A percentile compares a stretch with the other conserved stretches of the same genome.
phyloP scores from a whole-genome alignment of 1,139 yeast genomes.

The Nakaseomyces bracarensis region DNA sequence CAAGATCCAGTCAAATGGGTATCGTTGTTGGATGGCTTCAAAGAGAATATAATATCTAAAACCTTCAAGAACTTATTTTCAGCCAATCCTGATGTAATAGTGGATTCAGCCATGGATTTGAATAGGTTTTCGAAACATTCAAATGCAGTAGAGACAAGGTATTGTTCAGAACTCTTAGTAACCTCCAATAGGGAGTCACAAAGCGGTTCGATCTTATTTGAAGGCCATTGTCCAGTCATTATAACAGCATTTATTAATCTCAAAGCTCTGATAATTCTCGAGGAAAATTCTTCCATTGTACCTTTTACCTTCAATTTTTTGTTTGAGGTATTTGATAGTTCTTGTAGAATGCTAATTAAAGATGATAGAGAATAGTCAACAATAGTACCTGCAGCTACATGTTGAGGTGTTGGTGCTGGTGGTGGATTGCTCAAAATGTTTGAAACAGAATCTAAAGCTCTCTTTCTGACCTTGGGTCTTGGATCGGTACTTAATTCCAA shows the following conservation, averaged over 20 bases:
- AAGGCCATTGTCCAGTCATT: constrained; percentile 76
- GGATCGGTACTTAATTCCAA: constrained; percentile 76
- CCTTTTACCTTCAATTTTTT: constrained; percentile 33
- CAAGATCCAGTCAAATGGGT: constrained; percentile 85
- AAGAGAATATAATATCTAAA: constrained; percentile 62
- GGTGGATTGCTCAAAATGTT: constrained; percentile 63
- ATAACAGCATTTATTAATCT: constrained; percentile 67
- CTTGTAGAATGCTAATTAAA: constrained; percentile 37
- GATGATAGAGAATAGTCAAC: constrained; percentile 57
- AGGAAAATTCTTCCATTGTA: constrained; percentile 41
- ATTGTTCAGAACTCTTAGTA: constrained; percentile 79
- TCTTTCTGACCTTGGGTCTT: constrained; percentile 91
- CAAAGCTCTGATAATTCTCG: constrained; percentile 64
- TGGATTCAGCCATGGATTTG: constrained; percentile 45
- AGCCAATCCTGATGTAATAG: constrained; percentile 31
- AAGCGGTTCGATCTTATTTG: constrained; percentile 54
- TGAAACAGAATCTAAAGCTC: constrained; percentile 81
- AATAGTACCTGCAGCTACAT: constrained; percentile 62
- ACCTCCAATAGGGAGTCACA: constrained; percentile 71
- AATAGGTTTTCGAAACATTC: constrained; percentile 80
- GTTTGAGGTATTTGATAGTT: constrained; percentile 35
- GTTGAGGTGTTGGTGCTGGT: constrained; percentile 70
- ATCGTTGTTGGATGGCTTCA: constrained; percentile 77
- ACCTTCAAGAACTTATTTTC: constrained; percentile 57
- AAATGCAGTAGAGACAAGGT: constrained; percentile 70